Percentiles rank a stretch among this genome's conserved stretches.
These are phyloP conservation scores for Saccharomycopsis phalli DNA, from an alignment of 1,139 yeast species.

Conservation along the genomic window DNA sequence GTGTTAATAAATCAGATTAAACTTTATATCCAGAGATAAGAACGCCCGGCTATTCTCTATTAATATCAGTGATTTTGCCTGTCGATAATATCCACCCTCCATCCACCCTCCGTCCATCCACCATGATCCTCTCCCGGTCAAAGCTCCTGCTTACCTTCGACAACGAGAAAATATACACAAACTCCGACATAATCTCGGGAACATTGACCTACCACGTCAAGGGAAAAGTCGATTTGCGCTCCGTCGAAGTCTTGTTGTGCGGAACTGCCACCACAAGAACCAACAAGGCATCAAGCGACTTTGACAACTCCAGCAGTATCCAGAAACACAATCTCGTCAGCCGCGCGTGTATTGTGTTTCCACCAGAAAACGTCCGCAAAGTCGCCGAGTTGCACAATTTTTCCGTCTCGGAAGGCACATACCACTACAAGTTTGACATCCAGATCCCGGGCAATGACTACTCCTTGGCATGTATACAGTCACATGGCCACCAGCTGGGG, in stretches of 20 bases:
- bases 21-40: not conserved
- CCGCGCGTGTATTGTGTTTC: not conserved
- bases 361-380: not conserved
- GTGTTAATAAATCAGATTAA: not conserved
- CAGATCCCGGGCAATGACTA: not conserved
- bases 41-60: not conserved
- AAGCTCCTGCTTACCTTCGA: not conserved
- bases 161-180: not conserved
- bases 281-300: not conserved
- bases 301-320: not conserved
- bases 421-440: not conserved
- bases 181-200: not conserved
- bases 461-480: not conserved
- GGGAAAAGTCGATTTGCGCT: not conserved
- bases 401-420: not conserved
- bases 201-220: not conserved
- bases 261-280: not conserved
- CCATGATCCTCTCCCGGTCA: not conserved
- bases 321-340: not conserved
- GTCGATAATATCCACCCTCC: not conserved
- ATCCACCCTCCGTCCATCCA: not conserved
- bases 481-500: not conserved
- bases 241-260: not conserved
- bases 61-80: too few species aligned
- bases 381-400: not conserved